Evolutionary conservation across 2,329 filamentous ascomycete species (phyloP).

Genomic region (Dothideomycetes sp.): DNA sequence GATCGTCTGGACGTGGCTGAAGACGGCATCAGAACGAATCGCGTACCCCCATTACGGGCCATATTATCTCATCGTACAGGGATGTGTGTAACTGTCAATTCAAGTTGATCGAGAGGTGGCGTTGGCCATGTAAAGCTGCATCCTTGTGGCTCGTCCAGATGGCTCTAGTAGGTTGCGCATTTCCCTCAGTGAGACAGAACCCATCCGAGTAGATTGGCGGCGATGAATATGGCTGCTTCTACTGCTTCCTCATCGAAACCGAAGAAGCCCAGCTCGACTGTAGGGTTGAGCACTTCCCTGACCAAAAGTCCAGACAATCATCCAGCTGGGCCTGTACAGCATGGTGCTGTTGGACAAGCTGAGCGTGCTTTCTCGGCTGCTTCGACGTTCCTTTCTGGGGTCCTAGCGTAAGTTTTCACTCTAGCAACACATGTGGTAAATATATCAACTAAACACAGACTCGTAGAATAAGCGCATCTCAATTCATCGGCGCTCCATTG

Average conservation of each 20-base stretch:
- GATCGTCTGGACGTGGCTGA: background rate
- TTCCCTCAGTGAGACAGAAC: no score
- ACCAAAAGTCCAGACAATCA: slow-evolving; percentile 21
- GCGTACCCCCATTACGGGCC: no score
- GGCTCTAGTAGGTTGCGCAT: no score
- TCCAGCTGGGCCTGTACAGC: slow-evolving; percentile 32
- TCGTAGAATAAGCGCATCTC: slow-evolving; percentile 48
- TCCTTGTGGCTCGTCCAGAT: background rate
- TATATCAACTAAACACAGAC: slow-evolving; percentile 1
- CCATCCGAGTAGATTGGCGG: no score
- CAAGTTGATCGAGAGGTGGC: background rate
- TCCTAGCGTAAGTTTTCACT: slow-evolving; percentile 29
- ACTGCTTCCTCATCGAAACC: no score
- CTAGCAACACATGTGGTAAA: background rate
- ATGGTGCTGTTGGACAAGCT: slow-evolving; percentile 37
- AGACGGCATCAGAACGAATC: background rate
- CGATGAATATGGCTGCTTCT: no score
- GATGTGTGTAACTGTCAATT: background rate
- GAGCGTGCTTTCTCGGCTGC: slow-evolving; percentile 39
- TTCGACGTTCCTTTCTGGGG: slow-evolving; percentile 39
- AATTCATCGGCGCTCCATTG: slow-evolving; percentile 64
- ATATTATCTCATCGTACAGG: background rate
- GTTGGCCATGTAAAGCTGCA: background rate
- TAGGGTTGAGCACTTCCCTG: slow-evolving; percentile 30
- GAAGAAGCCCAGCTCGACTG: slow-evolving; percentile 17